Base-by-base conservation (phyloP, 2,329 filamentous ascomycete genomes). In the Trichoderma koningiopsis region DNA sequence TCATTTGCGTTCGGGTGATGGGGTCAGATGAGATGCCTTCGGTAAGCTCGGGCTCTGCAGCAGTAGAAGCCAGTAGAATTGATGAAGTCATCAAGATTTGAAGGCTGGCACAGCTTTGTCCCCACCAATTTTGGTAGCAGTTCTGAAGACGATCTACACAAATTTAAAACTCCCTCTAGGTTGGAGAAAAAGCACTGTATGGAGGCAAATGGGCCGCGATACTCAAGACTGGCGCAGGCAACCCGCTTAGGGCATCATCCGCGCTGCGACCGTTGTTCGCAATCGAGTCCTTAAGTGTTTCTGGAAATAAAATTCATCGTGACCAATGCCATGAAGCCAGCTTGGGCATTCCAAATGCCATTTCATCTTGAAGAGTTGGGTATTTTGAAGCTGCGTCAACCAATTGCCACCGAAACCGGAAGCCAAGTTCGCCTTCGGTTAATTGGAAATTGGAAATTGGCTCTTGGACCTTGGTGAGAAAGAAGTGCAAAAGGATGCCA, bases 391-490 rank as follows among this genome's bases (percentile, higher is more conserved):
- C 35, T 29, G 27, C 24, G n/a, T 31, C 8, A 10, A 14, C 11
- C 29, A 14, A 24, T 52, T 59, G 55, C 24, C 43, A 13, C 63
- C 40, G 63, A 67, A 67, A 59, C 40, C 63, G 55, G 57, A 65
- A 22, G n/a, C 33, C 14, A 37, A 6, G 57, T 43, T 59, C 63
- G 63, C 53, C 53, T 59, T 67, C 63, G 63, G 63, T 59, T 67
- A 59, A 67, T 57, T 67, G 55, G 63, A 35, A 37, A 56, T 59
- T 40, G 57, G 63, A 35, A 37, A 56, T 59, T 40, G 57, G 63
- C 63, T 67, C 53, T 22, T 52, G 63, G 35, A 2, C 2, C 33
- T 33, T 33, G 33, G 63, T 67, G 63, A 67, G 63, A 67, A 67
- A 59, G 63, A 67, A 49, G 63, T 57, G 63, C 27, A 29, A 58